Conservation (phyloP, 1,284 basidiomycete genomes). For the Leucoagaricus sp. region DNA sequence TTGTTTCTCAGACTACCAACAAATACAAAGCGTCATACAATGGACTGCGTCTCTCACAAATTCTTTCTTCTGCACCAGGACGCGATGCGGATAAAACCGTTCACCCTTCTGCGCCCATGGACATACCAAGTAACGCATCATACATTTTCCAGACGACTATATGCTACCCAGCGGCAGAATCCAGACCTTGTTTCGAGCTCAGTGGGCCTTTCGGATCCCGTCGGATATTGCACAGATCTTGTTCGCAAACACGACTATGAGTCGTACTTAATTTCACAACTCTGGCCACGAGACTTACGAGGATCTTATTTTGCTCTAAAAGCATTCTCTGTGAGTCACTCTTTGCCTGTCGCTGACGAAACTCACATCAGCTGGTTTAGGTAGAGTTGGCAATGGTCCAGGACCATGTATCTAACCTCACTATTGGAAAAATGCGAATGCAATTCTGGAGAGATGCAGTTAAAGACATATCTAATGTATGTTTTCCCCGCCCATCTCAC, state of each 20-base stretch:
- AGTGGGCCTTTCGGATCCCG: slow-evolving; percentile 40
- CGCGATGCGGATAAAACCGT: background rate
- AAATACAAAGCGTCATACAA: slow-evolving; percentile 8
- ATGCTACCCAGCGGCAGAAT: background rate
- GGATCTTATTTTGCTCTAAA: slow-evolving; percentile 80
- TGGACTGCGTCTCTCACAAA: background rate
- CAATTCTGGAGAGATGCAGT: slow-evolving; percentile 93
- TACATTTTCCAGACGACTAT: background rate
- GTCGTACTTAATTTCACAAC: slow-evolving; percentile 74
- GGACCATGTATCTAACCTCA: slow-evolving; percentile 77
- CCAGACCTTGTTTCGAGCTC: background rate
- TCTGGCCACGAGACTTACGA: slow-evolving; percentile 71
- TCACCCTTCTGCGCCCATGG: background rate
- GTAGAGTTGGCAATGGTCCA: slow-evolving; percentile 60
- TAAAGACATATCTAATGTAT: slow-evolving; percentile 68
- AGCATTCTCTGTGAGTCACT: slow-evolving; percentile 80
- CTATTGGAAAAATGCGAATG: slow-evolving; percentile 86
- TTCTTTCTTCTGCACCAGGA: background rate
- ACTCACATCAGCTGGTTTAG: slow-evolving; percentile 2
- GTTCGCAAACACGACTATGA: slow-evolving; percentile 82
- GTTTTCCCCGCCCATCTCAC: slow-evolving; percentile 27
- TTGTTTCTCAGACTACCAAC: background rate
- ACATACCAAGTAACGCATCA: no score
- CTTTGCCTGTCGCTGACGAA: background rate
- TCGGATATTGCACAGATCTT: slow-evolving; percentile 64